phyloP scores from a whole-genome alignment of 176 grass and related monocot genomes.

The Musa acuminata region DNA sequence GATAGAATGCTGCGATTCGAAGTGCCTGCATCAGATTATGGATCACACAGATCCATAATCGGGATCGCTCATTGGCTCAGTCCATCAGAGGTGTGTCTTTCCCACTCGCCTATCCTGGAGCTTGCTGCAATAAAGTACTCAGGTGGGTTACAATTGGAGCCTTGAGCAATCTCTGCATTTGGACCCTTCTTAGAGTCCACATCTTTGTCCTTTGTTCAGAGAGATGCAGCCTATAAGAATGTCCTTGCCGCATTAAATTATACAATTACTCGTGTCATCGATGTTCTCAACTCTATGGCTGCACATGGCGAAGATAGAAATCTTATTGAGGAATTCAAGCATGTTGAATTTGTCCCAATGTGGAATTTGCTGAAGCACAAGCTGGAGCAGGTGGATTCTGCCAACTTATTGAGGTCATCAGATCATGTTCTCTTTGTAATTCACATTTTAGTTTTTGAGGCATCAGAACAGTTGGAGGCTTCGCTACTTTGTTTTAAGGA shows the following conservation, averaged over 20 bases:
- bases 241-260: constrained; percentile 76
- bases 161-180: constrained; percentile 66
- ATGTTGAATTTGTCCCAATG: constrained; percentile 34
- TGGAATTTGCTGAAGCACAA: constrained; percentile 77
- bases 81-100: constrained; percentile 70
- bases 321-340: constrained; percentile 57
- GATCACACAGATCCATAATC: constrained; percentile 62
- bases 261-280: constrained; percentile 50
- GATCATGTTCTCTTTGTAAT: constrained; percentile 79
- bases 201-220: constrained; percentile 82
- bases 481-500: constrained; percentile 77
- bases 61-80: constrained; percentile 57
- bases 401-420: constrained; percentile 53
- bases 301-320: constrained; percentile 68
- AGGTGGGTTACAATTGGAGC: constrained; percentile 81
- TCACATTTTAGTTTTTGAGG: constrained; percentile 62
- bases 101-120: constrained; percentile 69
- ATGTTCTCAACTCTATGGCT: constrained; percentile 53
- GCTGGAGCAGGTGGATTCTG: constrained; percentile 74
- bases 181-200: constrained; percentile 70
- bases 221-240: constrained; percentile 71
- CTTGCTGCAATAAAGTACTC: constrained; percentile 48
- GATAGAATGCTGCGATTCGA: constrained; percentile 75
- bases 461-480: constrained; percentile 70
- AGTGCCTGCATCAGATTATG: constrained; percentile 54